A percentile compares a stretch with the other conserved stretches of the same genome.
Conservation (phyloP, 768 basidiomycete genomes). For the Lactifluus pinguis region DNA sequence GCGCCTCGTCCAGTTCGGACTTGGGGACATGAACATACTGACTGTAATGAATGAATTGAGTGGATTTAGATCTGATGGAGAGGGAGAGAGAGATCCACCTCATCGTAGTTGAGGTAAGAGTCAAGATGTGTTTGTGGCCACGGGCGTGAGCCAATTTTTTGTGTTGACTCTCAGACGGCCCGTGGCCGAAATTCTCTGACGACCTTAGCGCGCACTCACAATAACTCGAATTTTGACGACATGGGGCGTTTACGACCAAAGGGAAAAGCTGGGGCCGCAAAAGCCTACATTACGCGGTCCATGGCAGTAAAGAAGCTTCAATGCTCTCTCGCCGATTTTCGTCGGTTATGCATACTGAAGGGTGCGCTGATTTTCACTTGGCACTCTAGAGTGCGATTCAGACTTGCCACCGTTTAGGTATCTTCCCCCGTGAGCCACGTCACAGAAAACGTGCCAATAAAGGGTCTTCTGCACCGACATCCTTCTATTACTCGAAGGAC, state of each 20-base stretch:
- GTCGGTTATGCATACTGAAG: conserved; percentile 94
- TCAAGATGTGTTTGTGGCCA: background rate
- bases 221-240: background rate
- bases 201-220: background rate
- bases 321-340: conserved; percentile 93
- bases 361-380: conserved; percentile 38
- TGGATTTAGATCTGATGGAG: background rate
- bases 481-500: conserved; percentile 98
- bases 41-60: conserved; percentile 34
- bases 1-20: conserved; percentile 95
- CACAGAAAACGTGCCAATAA: conserved; percentile 93
- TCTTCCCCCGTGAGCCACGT: conserved; percentile 94
- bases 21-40: conserved; percentile 96
- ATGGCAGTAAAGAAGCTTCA: conserved; percentile 92
- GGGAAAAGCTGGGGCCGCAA: conserved; percentile 86
- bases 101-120: conserved; percentile 8
- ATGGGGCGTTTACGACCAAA: conserved; percentile 79
- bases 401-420: conserved; percentile 46
- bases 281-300: conserved; percentile 86
- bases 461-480: conserved; percentile 92
- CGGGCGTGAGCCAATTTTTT: background rate
- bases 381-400: background rate
- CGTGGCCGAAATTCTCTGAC: background rate
- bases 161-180: background rate
- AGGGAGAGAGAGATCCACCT: conserved; percentile 8